phyloP scores from a whole-genome alignment of 306 rosid species.

The Castanospermum australe region DNA sequence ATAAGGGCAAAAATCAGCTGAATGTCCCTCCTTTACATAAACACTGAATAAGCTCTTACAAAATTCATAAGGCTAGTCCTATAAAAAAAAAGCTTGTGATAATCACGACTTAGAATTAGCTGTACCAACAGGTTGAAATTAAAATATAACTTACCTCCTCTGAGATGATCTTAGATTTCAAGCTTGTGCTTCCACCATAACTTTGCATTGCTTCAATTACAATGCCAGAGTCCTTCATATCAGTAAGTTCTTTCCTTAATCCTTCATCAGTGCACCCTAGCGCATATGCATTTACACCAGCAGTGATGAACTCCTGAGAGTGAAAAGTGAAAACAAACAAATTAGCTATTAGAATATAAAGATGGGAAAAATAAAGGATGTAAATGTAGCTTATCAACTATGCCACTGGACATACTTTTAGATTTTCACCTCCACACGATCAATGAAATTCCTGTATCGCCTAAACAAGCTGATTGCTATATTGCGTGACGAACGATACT shows the following conservation, averaged over 20 bases:
- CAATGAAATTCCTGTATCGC: conserved; percentile 77
- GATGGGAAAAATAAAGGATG: not conserved
- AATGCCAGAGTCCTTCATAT: conserved; percentile 71
- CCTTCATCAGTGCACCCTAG: conserved; percentile 98
- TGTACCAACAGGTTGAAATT: not conserved
- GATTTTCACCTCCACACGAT: conserved; percentile 91
- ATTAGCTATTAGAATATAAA: not conserved
- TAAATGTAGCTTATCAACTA: conserved; percentile 23
- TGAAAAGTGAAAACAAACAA: conserved; percentile 12
- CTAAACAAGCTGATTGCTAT: conserved; percentile 88
- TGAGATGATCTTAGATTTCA: conserved; percentile 78
- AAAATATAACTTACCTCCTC: conserved; percentile 55
- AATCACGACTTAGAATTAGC: conserved; percentile 14
- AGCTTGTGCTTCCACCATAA: conserved; percentile 81
- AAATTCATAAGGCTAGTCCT: not conserved
- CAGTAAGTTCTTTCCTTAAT: conserved; percentile 76
- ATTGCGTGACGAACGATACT: conserved; percentile 91
- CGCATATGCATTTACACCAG: conserved; percentile 97
- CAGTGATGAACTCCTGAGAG: conserved; percentile 85
- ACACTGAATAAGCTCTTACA: not conserved
- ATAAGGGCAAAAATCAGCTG: not conserved
- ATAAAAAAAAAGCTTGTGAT: not conserved
- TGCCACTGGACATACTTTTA: conserved; percentile 59
- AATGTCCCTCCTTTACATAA: not conserved
- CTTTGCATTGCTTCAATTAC: conserved; percentile 82